Conservation (phyloP, 2,329 filamentous ascomycete genomes). For the Cladosporium cucumerinum region DNA sequence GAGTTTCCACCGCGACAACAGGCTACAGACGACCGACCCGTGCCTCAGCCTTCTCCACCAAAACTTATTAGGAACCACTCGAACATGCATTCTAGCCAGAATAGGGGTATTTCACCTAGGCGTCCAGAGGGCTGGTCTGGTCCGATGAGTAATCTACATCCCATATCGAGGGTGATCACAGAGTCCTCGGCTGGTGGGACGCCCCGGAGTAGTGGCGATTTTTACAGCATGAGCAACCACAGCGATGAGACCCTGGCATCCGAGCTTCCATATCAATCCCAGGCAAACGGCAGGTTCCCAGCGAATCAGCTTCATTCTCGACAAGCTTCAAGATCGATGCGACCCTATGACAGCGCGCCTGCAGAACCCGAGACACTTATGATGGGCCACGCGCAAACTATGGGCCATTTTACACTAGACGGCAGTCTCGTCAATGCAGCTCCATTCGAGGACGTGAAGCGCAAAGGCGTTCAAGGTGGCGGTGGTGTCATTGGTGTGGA, state of each 20-base stretch:
- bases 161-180: conserved; percentile 68
- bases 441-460: conserved; percentile 92
- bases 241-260: conserved; percentile 91
- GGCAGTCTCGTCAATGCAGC: conserved; percentile 85
- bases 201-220: conserved; percentile 86
- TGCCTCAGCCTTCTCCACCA: conserved; percentile 29
- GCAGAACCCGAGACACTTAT: conserved; percentile 74
- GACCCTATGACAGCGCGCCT: conserved; percentile 41
- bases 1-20: conserved; percentile 28
- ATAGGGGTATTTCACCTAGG: conserved; percentile 31
- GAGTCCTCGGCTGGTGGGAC: conserved; percentile 74
- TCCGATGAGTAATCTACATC: conserved; percentile 52
- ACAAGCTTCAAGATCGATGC: conserved; percentile 40
- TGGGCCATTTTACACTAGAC: conserved; percentile 87
- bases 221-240: conserved; percentile 92
- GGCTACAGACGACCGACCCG: not conserved
- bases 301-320: conserved; percentile 29
- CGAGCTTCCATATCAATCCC: conserved; percentile 61
- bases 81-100: conserved; percentile 36
- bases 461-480: conserved; percentile 81
- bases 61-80: conserved; percentile 30
- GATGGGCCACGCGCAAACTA: conserved; percentile 96
- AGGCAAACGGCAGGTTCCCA: conserved; percentile 30
- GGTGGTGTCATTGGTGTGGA: conserved; percentile 83
- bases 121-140: conserved; percentile 33